These are phyloP conservation scores for Sporisorium iseilematis-ciliati DNA, from an alignment of 1,284 basidiomycete genomes.

Conservation along the genomic window DNA sequence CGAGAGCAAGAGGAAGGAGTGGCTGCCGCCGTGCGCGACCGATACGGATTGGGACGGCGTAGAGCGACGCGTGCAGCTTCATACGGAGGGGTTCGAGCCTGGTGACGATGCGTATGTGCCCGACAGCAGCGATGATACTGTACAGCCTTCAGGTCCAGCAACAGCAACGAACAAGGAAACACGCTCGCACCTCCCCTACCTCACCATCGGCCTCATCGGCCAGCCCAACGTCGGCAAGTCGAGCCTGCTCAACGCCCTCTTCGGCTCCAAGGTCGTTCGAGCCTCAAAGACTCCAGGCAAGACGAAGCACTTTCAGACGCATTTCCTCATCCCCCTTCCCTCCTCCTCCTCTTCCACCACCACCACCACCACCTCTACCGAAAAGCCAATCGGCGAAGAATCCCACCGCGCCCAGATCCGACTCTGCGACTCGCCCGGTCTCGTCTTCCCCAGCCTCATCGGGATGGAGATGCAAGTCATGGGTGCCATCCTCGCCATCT, in stretches of 20 bases:
- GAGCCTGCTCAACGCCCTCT: slow-evolving; percentile 87
- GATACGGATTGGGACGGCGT: slow-evolving; percentile 57
- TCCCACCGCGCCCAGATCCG: slow-evolving; percentile 38
- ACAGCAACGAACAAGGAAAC: slow-evolving; percentile 13
- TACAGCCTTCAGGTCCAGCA: not conserved
- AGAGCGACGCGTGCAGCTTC: slow-evolving; percentile 41
- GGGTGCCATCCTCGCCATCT: slow-evolving; percentile 84
- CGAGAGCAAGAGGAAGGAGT: slow-evolving; percentile 75
- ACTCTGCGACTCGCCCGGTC: slow-evolving; percentile 52
- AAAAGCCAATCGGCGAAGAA: slow-evolving; percentile 71
- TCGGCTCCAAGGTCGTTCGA: slow-evolving; percentile 83
- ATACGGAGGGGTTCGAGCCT: slow-evolving; percentile 25
- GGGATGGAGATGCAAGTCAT: slow-evolving; percentile 75
- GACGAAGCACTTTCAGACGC: slow-evolving; percentile 92
- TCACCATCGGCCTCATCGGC: slow-evolving; percentile 69
- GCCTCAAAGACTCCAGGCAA: slow-evolving; percentile 92
- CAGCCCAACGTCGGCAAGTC: slow-evolving; percentile 96
- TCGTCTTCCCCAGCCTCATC: slow-evolving; percentile 77
- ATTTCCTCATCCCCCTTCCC: slow-evolving; percentile 85
- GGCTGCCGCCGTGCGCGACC: slow-evolving; percentile 74
- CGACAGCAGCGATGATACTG: not conserved
- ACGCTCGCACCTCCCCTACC: slow-evolving; percentile 41
- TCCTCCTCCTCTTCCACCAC: slow-evolving; percentile 77
- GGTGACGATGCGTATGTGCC: not conserved
- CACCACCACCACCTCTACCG: slow-evolving; percentile 76